These are phyloP conservation scores for Hyaloscypha finlandica DNA, from an alignment of 495 filamentous ascomycete genomes.

Conservation along the genomic window DNA sequence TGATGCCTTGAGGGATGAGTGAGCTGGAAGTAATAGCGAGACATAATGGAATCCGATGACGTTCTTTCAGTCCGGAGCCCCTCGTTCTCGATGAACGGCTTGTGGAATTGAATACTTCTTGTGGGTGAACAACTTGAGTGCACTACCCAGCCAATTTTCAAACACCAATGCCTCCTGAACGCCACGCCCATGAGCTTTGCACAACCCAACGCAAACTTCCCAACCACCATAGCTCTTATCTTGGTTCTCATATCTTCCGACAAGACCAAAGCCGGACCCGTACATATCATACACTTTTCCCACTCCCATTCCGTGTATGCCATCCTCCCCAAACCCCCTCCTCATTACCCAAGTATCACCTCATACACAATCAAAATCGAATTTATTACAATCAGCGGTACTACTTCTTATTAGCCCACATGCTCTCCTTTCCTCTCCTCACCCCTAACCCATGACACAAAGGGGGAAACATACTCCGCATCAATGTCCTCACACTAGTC, in stretches of 20 bases:
- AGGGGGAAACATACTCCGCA: conserved; percentile 72
- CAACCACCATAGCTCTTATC: neutral
- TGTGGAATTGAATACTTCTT: neutral
- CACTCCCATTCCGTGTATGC: neutral
- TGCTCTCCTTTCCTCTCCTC: conserved; percentile 1
- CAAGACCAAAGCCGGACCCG: neutral
- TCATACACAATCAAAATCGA: conserved; percentile 88
- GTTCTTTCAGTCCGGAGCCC: neutral
- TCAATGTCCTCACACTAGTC: conserved; percentile 84
- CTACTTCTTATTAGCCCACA: conserved; percentile 44
- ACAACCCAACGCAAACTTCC: neutral
- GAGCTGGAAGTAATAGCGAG: neutral
- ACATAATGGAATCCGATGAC: neutral
- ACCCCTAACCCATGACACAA: neutral
- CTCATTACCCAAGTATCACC: conserved; percentile 77
- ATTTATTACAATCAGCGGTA: conserved; percentile 93
- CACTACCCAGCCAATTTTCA: too few species aligned
- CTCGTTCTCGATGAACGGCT: neutral
- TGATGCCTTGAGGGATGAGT: neutral
- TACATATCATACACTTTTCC: neutral
- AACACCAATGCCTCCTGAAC: neutral
- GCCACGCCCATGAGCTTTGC: neutral
- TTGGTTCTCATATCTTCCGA: neutral
- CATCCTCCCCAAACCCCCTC: neutral
- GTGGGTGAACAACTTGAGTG: too few species aligned